Evolutionary conservation across 306 rosid genomes (phyloP).

Genomic region (Lablab purpureus): DNA sequence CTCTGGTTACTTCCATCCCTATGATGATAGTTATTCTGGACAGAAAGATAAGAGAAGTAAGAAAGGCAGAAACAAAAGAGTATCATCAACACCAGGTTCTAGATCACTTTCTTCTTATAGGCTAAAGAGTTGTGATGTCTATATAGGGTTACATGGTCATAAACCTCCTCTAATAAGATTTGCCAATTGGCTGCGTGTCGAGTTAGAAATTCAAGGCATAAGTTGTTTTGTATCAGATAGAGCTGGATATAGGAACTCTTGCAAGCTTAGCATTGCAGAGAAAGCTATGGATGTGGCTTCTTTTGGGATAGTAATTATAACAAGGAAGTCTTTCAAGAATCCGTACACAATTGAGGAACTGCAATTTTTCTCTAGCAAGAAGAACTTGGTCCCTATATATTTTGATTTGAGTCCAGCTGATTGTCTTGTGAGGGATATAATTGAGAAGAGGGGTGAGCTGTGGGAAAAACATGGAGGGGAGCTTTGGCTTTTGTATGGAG

Average conservation of each 20-base stretch:
- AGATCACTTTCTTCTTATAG: conserved; percentile 72
- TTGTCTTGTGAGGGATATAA: conserved; percentile 88
- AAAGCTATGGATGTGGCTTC: conserved; percentile 90
- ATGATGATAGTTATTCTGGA: conserved; percentile 50
- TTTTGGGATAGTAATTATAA: conserved; percentile 77
- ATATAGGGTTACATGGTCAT: conserved; percentile 76
- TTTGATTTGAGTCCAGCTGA: conserved; percentile 81
- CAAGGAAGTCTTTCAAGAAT: conserved; percentile 82
- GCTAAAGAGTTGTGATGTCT: conserved; percentile 76
- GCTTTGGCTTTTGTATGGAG: conserved; percentile 80
- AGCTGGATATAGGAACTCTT: conserved; percentile 70
- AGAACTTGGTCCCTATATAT: conserved; percentile 87
- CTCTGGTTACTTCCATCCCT: conserved; percentile 54
- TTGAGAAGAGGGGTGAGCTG: conserved; percentile 90
- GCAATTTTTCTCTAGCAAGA: conserved; percentile 72
- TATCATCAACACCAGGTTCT: conserved; percentile 57
- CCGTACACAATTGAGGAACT: conserved; percentile 86
- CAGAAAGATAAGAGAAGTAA: conserved; percentile 60
- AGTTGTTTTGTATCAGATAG: conserved; percentile 83
- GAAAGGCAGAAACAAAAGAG: conserved; percentile 51
- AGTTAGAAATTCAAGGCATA: conserved; percentile 88
- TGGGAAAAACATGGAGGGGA: conserved; percentile 93
- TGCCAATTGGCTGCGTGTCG: conserved; percentile 81
- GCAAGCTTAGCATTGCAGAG: conserved; percentile 68
- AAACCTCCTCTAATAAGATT: conserved; percentile 72